These are phyloP conservation scores for Wickerhamomyces pijperi DNA, from an alignment of 805 yeast genomes.

Conservation along the genomic window DNA sequence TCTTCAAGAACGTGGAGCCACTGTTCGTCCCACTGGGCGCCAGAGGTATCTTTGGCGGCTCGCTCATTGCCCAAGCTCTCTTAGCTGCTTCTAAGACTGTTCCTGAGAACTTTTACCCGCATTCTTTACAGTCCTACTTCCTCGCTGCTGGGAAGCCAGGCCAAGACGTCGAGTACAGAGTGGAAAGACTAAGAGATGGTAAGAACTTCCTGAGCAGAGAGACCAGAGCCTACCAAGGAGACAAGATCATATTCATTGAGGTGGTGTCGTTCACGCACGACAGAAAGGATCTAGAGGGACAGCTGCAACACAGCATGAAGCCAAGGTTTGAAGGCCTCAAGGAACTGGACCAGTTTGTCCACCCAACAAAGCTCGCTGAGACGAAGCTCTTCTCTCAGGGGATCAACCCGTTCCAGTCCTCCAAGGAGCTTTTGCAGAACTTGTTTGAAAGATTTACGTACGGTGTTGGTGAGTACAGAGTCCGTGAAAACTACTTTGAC, in stretches of 20 bases:
- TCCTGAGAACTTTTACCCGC: slow-evolving; percentile 37
- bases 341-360: slow-evolving; percentile 5
- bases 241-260: slow-evolving; percentile 38
- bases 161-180: slow-evolving; percentile 40
- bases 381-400: neutral
- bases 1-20: slow-evolving; percentile 8
- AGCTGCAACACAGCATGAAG: slow-evolving; percentile 8
- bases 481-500: slow-evolving; percentile 24
- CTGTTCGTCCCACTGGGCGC: slow-evolving; percentile 38
- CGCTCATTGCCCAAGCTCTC: slow-evolving; percentile 53
- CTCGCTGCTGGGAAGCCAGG: slow-evolving; percentile 39
- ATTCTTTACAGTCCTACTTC: slow-evolving; percentile 54
- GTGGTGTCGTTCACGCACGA: slow-evolving; percentile 23
- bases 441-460: slow-evolving; percentile 22
- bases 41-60: slow-evolving; percentile 64
- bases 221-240: slow-evolving; percentile 45
- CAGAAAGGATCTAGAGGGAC: slow-evolving; percentile 3
- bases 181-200: slow-evolving; percentile 40
- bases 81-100: slow-evolving; percentile 47
- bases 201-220: slow-evolving; percentile 40
- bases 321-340: slow-evolving; percentile 10
- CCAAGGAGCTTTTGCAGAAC: neutral
- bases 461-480: slow-evolving; percentile 23
- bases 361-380: slow-evolving; percentile 6
- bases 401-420: neutral